Conservation (phyloP, 306 rosid species). For the Carpinus fangiana region DNA sequence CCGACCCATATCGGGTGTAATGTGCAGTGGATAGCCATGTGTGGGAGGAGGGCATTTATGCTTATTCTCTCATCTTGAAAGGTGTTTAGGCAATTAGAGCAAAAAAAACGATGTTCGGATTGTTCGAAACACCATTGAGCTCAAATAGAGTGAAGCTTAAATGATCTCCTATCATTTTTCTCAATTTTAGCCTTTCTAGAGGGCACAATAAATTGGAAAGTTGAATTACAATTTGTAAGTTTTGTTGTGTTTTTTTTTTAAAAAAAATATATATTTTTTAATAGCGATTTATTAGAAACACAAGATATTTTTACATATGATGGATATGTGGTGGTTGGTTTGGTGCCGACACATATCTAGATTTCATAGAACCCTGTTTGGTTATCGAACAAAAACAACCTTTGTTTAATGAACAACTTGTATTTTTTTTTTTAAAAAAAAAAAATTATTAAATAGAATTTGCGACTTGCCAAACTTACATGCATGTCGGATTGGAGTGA, state of each 20-base stretch:
- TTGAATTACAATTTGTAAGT: neutral
- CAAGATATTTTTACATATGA: neutral
- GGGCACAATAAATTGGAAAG: neutral
- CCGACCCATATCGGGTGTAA: no score
- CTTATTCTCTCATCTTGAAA: no score
- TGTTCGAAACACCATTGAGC: no score
- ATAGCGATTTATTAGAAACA: neutral
- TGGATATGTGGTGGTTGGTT: no score
- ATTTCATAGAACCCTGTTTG: neutral
- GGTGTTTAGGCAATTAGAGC: no score
- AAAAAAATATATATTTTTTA: neutral
- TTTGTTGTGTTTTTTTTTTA: no score
- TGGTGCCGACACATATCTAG: neutral
- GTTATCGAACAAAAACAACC: neutral
- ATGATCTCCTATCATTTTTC: neutral
- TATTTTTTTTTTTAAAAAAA: neutral
- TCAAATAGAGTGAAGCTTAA: neutral
- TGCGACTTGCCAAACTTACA: neutral
- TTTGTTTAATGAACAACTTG: neutral
- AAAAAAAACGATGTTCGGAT: no score
- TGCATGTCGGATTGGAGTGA: neutral
- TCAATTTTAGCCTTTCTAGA: neutral
- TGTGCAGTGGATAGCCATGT: no score
- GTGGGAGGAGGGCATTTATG: no score
- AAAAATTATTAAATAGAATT: neutral